A percentile compares a stretch with the other conserved stretches of the same genome.
These are phyloP conservation scores for Fusarium tjaetaba DNA, from an alignment of 2,329 filamentous ascomycete genomes.

Conservation along the genomic window DNA sequence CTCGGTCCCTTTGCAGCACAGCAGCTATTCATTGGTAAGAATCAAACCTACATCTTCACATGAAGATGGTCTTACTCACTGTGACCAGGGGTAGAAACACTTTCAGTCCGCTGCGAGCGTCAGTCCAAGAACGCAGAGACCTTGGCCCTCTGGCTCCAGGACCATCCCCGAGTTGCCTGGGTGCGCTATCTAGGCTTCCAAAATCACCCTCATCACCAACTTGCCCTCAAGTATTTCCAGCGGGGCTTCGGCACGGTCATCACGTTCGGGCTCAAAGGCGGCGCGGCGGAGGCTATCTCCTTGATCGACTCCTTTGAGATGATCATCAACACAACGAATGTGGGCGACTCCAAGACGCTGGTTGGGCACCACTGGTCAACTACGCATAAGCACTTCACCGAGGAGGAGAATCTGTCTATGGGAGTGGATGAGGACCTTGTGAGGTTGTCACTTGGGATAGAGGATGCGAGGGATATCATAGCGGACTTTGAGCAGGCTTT, in stretches of 20 bases:
- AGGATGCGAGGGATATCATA: neutral
- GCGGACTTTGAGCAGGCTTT: neutral
- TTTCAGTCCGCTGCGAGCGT: neutral
- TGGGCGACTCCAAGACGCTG: neutral
- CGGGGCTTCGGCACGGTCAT: neutral
- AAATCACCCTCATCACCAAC: neutral
- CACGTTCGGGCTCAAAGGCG: neutral
- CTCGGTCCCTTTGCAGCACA: neutral
- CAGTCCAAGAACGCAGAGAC: neutral
- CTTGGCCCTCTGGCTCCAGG: neutral
- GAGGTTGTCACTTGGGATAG: neutral
- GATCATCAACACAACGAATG: neutral
- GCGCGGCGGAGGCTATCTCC: neutral
- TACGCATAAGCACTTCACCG: neutral
- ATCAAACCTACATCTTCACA: accelerated
- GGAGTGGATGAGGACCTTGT: neutral
- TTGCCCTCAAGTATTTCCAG: neutral
- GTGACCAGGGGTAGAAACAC: neutral
- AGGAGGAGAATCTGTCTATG: neutral
- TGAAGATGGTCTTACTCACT: neutral
- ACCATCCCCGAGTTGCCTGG: neutral
- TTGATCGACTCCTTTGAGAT: neutral
- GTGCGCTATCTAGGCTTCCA: neutral
- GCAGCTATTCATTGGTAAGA: neutral
- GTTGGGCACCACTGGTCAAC: neutral